A percentile compares a stretch with the other conserved stretches of the same genome.
phyloP scores from a whole-genome alignment of 805 yeast genomes.

The Metschnikowia lochheadii region DNA sequence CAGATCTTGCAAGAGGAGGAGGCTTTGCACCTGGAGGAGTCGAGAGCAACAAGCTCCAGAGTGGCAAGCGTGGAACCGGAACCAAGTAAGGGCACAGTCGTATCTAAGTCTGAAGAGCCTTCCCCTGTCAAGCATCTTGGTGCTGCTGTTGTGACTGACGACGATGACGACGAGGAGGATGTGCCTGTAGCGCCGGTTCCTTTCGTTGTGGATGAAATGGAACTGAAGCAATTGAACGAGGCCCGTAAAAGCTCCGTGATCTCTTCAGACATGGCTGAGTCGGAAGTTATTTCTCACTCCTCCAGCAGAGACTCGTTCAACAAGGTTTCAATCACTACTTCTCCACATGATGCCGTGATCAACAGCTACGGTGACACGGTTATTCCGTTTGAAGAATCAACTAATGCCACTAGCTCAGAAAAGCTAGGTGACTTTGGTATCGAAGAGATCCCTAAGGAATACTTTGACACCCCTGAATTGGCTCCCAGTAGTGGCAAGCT shows the following conservation, averaged over 20 bases:
- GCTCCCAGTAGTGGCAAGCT: slow-evolving; percentile 12
- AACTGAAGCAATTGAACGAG: slow-evolving; percentile 13
- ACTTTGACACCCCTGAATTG: slow-evolving; percentile 22
- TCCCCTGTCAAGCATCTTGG: neutral
- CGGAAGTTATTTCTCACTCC: neutral
- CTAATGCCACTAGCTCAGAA: slow-evolving; percentile 12
- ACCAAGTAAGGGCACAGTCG: neutral
- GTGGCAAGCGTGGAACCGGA: neutral
- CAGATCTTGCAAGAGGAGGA: slow-evolving; percentile 16
- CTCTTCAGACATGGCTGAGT: neutral
- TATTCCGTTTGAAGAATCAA: slow-evolving; percentile 7
- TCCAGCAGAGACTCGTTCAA: slow-evolving; percentile 5
- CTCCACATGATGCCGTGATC: slow-evolving; percentile 9
- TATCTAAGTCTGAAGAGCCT: neutral
- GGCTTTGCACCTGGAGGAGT: neutral
- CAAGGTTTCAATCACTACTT: slow-evolving; percentile 1
- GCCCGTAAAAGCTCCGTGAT: neutral
- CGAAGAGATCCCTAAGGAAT: slow-evolving; percentile 21
- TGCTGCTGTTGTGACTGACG: slow-evolving; percentile 2
- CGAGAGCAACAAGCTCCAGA: neutral
- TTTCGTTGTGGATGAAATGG: slow-evolving; percentile 23
- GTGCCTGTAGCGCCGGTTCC: slow-evolving; percentile 20
- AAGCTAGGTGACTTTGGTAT: slow-evolving; percentile 19
- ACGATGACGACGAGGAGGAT: slow-evolving; percentile 19
- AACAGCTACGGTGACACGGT: slow-evolving; percentile 9